Evolutionary conservation across 2,329 filamentous ascomycete genomes (phyloP).

Genomic region (Nigrospora sphaerica): DNA sequence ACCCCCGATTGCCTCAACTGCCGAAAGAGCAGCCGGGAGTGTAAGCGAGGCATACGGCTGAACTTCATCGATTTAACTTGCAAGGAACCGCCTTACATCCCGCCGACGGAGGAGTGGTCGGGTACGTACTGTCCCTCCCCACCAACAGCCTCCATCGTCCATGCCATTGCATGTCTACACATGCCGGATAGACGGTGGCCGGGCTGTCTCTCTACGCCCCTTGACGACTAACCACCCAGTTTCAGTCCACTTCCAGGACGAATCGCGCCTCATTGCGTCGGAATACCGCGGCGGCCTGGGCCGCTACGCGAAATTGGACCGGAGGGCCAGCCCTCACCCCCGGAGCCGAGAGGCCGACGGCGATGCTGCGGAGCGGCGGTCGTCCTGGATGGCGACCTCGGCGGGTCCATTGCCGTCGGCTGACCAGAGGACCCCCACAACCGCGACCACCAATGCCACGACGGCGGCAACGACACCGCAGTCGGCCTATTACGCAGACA

Average conservation of each 20-base stretch:
- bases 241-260: slow-evolving; percentile 72
- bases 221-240: too few relatives aligned
- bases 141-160: neutral
- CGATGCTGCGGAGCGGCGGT: too few relatives aligned
- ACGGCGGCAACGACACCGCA: slow-evolving; percentile 12
- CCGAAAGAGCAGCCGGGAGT: slow-evolving; percentile 76
- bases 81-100: slow-evolving; percentile 57
- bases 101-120: slow-evolving; percentile 58
- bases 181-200: too few relatives aligned
- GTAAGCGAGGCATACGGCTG: slow-evolving; percentile 77
- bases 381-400: too few relatives aligned
- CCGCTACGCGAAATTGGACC: slow-evolving; percentile 57
- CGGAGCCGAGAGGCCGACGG: slow-evolving; percentile 4
- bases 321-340: slow-evolving; percentile 22
- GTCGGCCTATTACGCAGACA: slow-evolving; percentile 16
- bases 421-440: slow-evolving; percentile 13
- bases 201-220: too few relatives aligned
- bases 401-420: too few relatives aligned
- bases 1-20: slow-evolving; percentile 65
- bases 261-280: slow-evolving; percentile 82
- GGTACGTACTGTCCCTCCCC: slow-evolving; percentile 28
- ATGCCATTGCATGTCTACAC: too few relatives aligned
- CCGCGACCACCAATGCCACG: slow-evolving; percentile 2
- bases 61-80: slow-evolving; percentile 87
- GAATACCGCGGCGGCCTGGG: slow-evolving; percentile 77